These are phyloP conservation scores for Quillaja saponaria DNA, from an alignment of 306 rosid species.

Conservation along the genomic window DNA sequence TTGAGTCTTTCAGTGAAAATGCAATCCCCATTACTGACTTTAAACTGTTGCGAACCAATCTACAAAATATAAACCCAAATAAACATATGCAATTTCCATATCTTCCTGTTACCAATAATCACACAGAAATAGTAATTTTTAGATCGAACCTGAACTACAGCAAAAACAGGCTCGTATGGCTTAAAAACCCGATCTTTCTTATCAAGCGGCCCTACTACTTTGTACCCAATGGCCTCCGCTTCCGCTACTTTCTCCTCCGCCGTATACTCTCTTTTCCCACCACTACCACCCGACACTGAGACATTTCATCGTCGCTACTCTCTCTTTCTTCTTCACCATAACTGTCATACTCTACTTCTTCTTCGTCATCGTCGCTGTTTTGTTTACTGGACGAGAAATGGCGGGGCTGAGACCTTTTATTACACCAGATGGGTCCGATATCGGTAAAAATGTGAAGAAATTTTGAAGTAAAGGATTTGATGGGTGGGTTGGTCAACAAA, in stretches of 20 bases:
- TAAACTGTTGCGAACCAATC: conserved; percentile 95
- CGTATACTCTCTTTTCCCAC: conserved; percentile 52
- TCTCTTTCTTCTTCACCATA: conserved; percentile 37
- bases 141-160: conserved; percentile 72
- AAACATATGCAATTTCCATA: background rate
- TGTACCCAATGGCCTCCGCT: conserved; percentile 71
- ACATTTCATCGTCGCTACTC: conserved; percentile 39
- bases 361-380: conserved; percentile 28
- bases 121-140: background rate
- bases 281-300: conserved; percentile 29
- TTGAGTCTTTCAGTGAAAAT: conserved; percentile 86
- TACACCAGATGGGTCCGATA: conserved; percentile 23
- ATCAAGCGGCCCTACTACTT: conserved; percentile 62
- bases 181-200: conserved; percentile 59
- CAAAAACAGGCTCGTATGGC: conserved; percentile 74
- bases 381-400: conserved; percentile 53
- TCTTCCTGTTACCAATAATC: background rate
- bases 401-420: conserved; percentile 42
- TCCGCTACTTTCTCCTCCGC: conserved; percentile 77
- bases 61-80: conserved; percentile 27
- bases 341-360: conserved; percentile 27
- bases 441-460: conserved; percentile 27
- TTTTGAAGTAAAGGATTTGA: conserved; percentile 24
- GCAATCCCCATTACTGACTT: conserved; percentile 83
- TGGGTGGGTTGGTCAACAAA: conserved; percentile 27